Evolutionary conservation across 176 grass and related monocot species (phyloP).

Genomic region (Paspalum vaginatum): DNA sequence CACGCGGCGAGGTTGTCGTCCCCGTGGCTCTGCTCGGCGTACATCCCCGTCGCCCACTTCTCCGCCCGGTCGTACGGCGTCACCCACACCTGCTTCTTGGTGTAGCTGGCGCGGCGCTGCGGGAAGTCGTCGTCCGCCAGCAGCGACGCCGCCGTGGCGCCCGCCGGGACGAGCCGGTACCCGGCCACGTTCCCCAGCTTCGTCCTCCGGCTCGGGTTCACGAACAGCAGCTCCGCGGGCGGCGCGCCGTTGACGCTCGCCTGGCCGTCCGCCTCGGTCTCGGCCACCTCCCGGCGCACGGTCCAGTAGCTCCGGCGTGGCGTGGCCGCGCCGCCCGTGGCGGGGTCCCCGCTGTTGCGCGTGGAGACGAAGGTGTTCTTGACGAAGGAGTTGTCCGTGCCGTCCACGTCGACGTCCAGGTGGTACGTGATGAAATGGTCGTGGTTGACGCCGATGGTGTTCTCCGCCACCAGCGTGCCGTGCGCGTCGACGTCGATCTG

Average conservation of each 20-base stretch:
- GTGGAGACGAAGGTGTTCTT: constrained; percentile 34
- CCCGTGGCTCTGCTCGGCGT: constrained; percentile 69
- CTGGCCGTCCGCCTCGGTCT: constrained; percentile 51
- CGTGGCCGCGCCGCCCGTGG: constrained; percentile 21
- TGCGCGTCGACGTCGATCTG: constrained; percentile 57
- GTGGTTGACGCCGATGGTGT: constrained; percentile 75
- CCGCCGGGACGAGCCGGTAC: constrained; percentile 46
- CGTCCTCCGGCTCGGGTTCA: constrained; percentile 65
- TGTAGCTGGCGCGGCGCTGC: constrained; percentile 46
- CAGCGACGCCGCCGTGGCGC: constrained; percentile 52
- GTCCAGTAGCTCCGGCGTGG: constrained; percentile 78
- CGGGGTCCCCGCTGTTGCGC: constrained; percentile 15
- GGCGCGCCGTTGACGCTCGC: constrained; percentile 36
- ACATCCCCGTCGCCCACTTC: constrained; percentile 78
- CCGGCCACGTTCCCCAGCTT: constrained; percentile 59
- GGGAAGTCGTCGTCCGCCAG: constrained; percentile 66
- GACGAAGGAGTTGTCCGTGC: constrained; percentile 68
- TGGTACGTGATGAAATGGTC: constrained; percentile 79
- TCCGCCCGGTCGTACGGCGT: constrained; percentile 59
- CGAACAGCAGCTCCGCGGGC: constrained; percentile 54
- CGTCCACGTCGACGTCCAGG: constrained; percentile 78
- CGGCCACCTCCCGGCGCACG: constrained; percentile 51
- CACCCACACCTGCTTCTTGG: too few species aligned
- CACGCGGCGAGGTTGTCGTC: constrained; percentile 60
- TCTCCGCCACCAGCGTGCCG: constrained; percentile 67